Evolutionary conservation across 2,329 filamentous ascomycete genomes (phyloP), one percentile per base, ranked within the genome.

Genomic region (Monilinia polystroma): DNA sequence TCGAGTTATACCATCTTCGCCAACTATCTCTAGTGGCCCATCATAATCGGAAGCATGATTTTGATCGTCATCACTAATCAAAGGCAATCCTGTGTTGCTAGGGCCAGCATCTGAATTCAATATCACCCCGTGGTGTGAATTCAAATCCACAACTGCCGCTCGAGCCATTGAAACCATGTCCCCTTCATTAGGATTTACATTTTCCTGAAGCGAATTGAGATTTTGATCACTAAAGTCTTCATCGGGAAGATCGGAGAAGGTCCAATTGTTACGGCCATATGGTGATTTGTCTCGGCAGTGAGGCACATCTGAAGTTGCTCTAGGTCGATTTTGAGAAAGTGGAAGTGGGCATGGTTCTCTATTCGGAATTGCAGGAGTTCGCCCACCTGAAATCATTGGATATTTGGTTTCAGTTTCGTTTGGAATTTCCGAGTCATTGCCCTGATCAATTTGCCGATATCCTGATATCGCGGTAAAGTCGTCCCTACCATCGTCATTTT

Each of bases 251-350:
- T 77, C 77, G 4, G 80, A 78, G 70, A 88, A 88, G 0, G 81
- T 82, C 87, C 86, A 89, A 70, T 78, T 88, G 69, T 87, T 87
- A 73, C 85, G 85, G 1, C 81, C 85, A 20, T 88, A 74, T 0
- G 83, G 82, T 62, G 86, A 83, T 64, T 82, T 77, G 2, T 79
- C 77, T 4, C 77, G 78, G 7, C 76, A 73, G 54, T 78, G 79
- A 4, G 84, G 84, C 0, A 85, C 85, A 71, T 88, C 86, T 0
- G 86, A 88, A 60, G 81, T 79, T 38, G 86, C 81, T 54, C 86
- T 80, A 23, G 83, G 84, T 49, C 85, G 66, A 38, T 62, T 62
- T 41, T 57, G 51, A 57, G 51, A 52, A 64, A 55, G 49, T 49
- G 52, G 57, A 55, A 62, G 52, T 60, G 66, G 56, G 20, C 53